These are phyloP conservation scores for Neonothopanus nambi DNA, from an alignment of 1,284 basidiomycete genomes.

Conservation along the genomic window DNA sequence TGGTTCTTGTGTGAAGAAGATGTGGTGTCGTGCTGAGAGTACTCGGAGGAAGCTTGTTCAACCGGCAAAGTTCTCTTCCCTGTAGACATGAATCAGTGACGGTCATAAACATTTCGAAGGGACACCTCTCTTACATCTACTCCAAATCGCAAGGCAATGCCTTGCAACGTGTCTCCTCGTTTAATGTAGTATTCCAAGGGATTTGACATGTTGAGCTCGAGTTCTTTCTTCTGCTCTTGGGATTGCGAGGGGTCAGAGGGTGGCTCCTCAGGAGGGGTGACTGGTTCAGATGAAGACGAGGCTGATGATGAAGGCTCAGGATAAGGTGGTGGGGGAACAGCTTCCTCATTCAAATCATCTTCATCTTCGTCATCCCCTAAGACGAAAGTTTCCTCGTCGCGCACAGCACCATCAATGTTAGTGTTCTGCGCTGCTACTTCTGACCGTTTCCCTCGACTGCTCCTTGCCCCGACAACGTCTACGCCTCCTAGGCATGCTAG, in stretches of 20 bases:
- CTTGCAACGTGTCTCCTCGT: constrained; percentile 62
- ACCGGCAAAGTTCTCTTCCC: constrained; percentile 58
- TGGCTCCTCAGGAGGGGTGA: background rate
- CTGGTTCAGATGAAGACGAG: background rate
- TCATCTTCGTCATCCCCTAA: constrained; percentile 58
- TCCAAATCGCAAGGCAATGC: constrained; percentile 61
- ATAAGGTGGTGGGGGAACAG: constrained; percentile 10
- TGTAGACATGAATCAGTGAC: no score
- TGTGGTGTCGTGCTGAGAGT: constrained; percentile 72
- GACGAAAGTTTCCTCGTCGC: constrained; percentile 62
- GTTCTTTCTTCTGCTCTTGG: background rate
- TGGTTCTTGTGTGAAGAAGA: constrained; percentile 67
- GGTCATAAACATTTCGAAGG: no score
- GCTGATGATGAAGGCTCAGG: constrained; percentile 9
- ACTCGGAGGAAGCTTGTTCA: constrained; percentile 66
- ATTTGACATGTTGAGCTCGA: background rate
- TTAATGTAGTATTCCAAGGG: constrained; percentile 52
- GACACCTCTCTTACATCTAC: constrained; percentile 68
- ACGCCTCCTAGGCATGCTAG: constrained; percentile 62
- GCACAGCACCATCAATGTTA: constrained; percentile 54
- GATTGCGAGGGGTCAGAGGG: no score
- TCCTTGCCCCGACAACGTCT: constrained; percentile 38
- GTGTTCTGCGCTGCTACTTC: background rate
- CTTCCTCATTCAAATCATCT: constrained; percentile 25
- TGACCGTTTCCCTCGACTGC: background rate